phyloP scores from a whole-genome alignment of 1,284 basidiomycete genomes.

The Bjerkandera adusta region DNA sequence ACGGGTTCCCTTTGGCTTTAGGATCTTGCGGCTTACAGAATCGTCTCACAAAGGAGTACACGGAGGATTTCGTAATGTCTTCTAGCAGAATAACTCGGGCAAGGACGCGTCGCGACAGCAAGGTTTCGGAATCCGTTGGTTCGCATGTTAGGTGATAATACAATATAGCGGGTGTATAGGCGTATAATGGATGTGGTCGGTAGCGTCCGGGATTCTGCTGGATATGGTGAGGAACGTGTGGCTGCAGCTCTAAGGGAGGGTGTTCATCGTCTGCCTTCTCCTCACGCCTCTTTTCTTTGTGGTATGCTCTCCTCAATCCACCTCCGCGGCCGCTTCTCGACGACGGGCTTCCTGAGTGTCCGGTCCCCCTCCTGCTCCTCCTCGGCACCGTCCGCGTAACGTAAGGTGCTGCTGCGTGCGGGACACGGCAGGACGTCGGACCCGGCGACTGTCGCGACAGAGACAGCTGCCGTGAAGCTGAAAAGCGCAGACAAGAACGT shows the following conservation, averaged over 20 bases:
- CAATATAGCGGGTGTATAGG: background rate
- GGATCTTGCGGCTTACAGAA: no score
- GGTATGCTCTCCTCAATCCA: conserved; percentile 79
- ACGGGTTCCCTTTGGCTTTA: no score
- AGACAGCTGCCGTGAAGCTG: conserved; percentile 72
- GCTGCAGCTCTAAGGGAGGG: background rate
- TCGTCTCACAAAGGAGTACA: no score
- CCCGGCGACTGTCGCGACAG: conserved; percentile 76
- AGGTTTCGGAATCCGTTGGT: no score
- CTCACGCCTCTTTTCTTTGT: conserved; percentile 7
- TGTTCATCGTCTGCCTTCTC: background rate
- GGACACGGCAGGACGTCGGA: conserved; percentile 78
- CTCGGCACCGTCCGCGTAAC: conserved; percentile 52
- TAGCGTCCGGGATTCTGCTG: no score
- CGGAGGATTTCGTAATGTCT: no score
- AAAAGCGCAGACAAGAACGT: conserved; percentile 76
- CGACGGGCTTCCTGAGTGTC: conserved; percentile 37
- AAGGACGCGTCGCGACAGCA: no score
- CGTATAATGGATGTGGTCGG: no score
- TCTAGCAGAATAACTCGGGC: no score
- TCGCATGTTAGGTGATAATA: background rate
- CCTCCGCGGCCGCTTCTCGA: conserved; percentile 64
- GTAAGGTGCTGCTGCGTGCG: conserved; percentile 49
- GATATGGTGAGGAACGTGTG: no score
- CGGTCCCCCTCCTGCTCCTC: conserved; percentile 20